Conservation (phyloP, 106 monocot genomes). For the Allium sativum region DNA sequence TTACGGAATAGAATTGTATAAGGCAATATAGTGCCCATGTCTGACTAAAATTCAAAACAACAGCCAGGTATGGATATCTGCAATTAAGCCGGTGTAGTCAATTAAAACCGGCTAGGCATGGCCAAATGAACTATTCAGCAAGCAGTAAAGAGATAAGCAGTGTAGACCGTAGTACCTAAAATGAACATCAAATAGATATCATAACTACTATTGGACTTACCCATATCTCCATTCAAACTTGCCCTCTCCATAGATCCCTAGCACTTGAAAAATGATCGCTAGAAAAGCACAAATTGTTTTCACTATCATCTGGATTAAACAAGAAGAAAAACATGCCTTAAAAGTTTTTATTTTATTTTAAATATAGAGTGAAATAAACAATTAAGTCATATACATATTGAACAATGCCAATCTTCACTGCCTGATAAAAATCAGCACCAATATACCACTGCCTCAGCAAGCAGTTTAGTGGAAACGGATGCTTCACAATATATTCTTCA, state of each 20-base stretch:
- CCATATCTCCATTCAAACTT: slow-evolving; percentile 94
- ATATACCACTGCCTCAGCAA: slow-evolving; percentile 72
- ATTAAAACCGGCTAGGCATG: not conserved
- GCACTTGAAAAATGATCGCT: slow-evolving; percentile 69
- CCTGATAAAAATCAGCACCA: slow-evolving; percentile 85
- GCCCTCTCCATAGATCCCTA: slow-evolving; percentile 94
- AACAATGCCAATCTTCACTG: slow-evolving; percentile 97
- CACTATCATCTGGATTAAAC: slow-evolving; percentile 75
- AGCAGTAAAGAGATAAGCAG: not conserved
- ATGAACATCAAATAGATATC: too few species aligned
- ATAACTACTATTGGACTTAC: slow-evolving; percentile 15
- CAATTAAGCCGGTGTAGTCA: not conserved
- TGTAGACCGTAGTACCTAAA: not conserved
- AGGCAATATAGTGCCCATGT: slow-evolving; percentile 98
- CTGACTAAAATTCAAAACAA: slow-evolving; percentile 94
- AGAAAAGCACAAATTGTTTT: slow-evolving; percentile 86
- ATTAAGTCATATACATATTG: slow-evolving; percentile 68
- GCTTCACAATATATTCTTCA: slow-evolving; percentile 55
- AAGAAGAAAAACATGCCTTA: not conserved
- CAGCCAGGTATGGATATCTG: slow-evolving; percentile 94
- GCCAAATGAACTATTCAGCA: too few species aligned
- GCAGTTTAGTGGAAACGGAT: slow-evolving; percentile 94
- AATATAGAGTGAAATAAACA: too few species aligned
- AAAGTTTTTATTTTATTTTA: too few species aligned
- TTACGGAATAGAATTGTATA: slow-evolving; percentile 88